Evolutionary conservation across 2,329 filamentous ascomycete genomes (phyloP).

Genomic region (Nannizziopsis arthrosporioides): DNA sequence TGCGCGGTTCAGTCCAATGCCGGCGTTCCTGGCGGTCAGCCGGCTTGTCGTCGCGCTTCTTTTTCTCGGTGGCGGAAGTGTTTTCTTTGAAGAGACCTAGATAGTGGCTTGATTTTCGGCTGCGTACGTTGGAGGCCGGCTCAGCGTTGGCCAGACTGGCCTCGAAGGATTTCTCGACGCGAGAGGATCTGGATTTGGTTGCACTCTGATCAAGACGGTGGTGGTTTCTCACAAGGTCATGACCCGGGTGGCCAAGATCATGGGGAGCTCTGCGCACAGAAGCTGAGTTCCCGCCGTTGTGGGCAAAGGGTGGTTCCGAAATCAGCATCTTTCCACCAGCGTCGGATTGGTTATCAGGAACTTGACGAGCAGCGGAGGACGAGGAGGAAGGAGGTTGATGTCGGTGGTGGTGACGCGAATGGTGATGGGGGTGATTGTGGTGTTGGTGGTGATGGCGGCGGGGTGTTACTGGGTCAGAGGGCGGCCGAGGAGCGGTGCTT

Average conservation of each 20-base stretch:
- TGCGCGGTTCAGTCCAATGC: constrained; percentile 9
- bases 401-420: constrained; percentile 31
- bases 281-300: constrained; percentile 1
- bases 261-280: not conserved
- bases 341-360: not conserved
- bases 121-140: constrained; percentile 43
- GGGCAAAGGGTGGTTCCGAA: constrained; percentile 2
- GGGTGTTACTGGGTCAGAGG: not conserved
- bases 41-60: constrained; percentile 37
- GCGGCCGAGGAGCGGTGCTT: constrained; percentile 1
- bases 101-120: constrained; percentile 55
- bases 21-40: constrained; percentile 26
- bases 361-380: not conserved
- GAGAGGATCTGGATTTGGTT: constrained; percentile 34
- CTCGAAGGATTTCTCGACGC: constrained; percentile 52
- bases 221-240: not conserved
- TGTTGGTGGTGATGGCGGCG: too few species aligned
- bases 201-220: constrained; percentile 5
- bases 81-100: constrained; percentile 55
- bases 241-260: not conserved
- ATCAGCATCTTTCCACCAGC: constrained; percentile 1
- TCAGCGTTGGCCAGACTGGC: constrained; percentile 50
- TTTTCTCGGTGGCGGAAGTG: constrained; percentile 38
- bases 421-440: constrained; percentile 52
- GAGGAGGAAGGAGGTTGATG: constrained; percentile 5